Base-by-base conservation (phyloP, 352 stramenopile genomes). In the Globisporangium perplexum region DNA sequence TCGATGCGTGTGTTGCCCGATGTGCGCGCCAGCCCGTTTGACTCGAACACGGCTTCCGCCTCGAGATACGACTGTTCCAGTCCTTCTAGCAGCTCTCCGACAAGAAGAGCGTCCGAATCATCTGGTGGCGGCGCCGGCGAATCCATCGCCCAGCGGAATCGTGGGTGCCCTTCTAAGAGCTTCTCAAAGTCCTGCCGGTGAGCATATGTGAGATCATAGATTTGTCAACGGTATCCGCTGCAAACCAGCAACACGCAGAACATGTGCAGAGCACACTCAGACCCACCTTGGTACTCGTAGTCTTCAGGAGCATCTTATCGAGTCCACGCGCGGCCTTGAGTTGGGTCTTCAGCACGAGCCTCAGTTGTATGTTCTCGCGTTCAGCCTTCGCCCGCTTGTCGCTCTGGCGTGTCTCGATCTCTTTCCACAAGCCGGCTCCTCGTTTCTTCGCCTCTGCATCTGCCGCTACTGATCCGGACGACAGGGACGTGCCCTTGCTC, bases 291-390 rank as follows among this genome's bases (percentile, higher is more conserved):
- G 26, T 30, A 5, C 26, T 30, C 26, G 26, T 30, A 2, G 26
- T 30, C 59, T 79, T 74, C 51, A 64, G 57, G 26, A 84, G 60
- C 7, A 78, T 47, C 7, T 31, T 50, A 47, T 75, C 70, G 24
- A 83, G 69, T 42, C 64, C 71, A 53, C 65, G 66, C 14, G 68
- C 60, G 47, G 77, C 46, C 50, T 81, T 72, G 49, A 77, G 62
- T 57, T 83, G 72, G 3, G 59, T 69, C 50, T 80, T 70, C 4
- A 86, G 60, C 28, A 78, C 70, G 1, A 71, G 55, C 50, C 78
- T 83, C 10, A 86, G 59, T 7, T 66, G 70, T 2, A 66, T 63
- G 48, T 85, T 85, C 58, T 86, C 72, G 8, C 63, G 65, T 52
- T 83, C 68, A 14, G 67, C 49, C 17, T 18, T 28, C 12, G 24